phyloP scores from a whole-genome alignment of 441 rosid species.

The Caryocar brasiliense region DNA sequence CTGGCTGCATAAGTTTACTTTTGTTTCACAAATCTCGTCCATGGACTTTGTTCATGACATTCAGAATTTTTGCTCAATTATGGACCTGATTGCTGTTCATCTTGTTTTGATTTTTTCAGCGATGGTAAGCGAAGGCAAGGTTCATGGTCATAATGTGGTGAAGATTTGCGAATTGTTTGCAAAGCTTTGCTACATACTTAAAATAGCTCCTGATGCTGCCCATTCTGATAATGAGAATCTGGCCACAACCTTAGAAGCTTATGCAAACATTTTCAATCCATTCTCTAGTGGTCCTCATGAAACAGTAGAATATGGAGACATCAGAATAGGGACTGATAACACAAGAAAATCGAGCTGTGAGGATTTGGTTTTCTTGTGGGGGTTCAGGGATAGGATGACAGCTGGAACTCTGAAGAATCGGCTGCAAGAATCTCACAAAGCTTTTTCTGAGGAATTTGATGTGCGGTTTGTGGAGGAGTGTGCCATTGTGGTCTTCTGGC shows the following conservation, averaged over 20 bases:
- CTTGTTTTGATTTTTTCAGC: slow-evolving; percentile 24
- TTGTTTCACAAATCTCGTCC: background rate
- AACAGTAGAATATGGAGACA: slow-evolving; percentile 27
- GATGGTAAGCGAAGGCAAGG: slow-evolving; percentile 24
- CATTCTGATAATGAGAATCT: slow-evolving; percentile 19
- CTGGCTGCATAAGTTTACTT: background rate
- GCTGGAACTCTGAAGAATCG: slow-evolving; percentile 46
- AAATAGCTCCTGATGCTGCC: slow-evolving; percentile 19
- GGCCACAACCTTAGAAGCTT: slow-evolving; percentile 22
- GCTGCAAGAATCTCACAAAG: slow-evolving; percentile 44
- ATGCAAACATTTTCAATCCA: slow-evolving; percentile 26
- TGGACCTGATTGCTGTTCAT: slow-evolving; percentile 10
- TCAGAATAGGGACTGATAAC: slow-evolving; percentile 49
- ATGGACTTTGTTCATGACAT: background rate
- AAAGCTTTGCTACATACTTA: slow-evolving; percentile 50
- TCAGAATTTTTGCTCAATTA: background rate
- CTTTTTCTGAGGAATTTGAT: slow-evolving; percentile 42
- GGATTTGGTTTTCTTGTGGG: slow-evolving; percentile 73
- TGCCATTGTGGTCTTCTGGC: slow-evolving; percentile 62
- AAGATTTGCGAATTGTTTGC: slow-evolving; percentile 61
- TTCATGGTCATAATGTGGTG: slow-evolving; percentile 54
- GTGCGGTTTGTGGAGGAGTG: slow-evolving; percentile 54
- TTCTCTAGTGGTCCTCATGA: slow-evolving; percentile 16
- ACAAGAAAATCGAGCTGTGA: slow-evolving; percentile 42
- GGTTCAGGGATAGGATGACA: slow-evolving; percentile 35